Conservation (phyloP, 345 rosid genomes). For the Citrus unshiu region DNA sequence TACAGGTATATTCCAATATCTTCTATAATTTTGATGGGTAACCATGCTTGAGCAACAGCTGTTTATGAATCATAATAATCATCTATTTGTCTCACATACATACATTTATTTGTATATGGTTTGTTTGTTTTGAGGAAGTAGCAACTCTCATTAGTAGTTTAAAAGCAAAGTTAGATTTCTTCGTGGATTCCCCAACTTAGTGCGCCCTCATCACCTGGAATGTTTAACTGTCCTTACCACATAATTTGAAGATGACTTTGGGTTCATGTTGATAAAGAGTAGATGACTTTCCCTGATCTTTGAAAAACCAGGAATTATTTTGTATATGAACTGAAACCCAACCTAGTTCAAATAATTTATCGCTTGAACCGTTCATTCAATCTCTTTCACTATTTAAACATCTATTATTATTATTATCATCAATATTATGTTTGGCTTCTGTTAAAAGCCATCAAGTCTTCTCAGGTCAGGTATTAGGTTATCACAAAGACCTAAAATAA, state of each 20-base stretch:
- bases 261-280: too few relatives aligned
- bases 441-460: background rate
- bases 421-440: background rate
- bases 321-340: background rate
- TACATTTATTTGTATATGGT: background rate
- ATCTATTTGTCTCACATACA: background rate
- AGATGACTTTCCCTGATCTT: background rate
- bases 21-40: background rate
- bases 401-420: background rate
- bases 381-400: background rate
- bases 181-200: background rate
- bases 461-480: background rate
- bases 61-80: background rate
- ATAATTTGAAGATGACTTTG: background rate
- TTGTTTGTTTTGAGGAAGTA: background rate
- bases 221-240: background rate
- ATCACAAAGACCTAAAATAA: background rate
- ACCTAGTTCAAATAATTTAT: background rate
- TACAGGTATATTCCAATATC: slow-evolving; percentile 47
- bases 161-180: background rate
- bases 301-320: background rate
- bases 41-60: background rate
- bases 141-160: background rate
- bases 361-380: background rate
- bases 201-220: background rate